These are phyloP conservation scores for Phytophthora kernoviae DNA, from an alignment of 352 stramenopile species.

Conservation along the genomic window DNA sequence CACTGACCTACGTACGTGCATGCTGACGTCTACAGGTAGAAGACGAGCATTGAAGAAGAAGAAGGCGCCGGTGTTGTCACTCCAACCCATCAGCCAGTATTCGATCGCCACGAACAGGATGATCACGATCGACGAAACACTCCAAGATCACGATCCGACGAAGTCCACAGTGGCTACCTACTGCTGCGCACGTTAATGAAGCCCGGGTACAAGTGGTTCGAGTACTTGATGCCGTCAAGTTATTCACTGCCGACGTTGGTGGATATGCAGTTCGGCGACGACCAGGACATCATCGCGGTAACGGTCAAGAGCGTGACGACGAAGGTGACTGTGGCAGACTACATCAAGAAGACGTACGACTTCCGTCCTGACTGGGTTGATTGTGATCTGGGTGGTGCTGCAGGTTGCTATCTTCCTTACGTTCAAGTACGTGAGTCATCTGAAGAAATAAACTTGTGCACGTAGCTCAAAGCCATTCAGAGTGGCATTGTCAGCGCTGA, in stretches of 20 bases:
- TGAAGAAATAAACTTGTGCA: conserved; percentile 72
- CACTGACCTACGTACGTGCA: conserved; percentile 75
- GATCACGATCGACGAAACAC: no score
- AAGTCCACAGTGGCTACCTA: conserved; percentile 73
- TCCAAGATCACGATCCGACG: conserved; percentile 53
- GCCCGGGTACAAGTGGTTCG: conserved; percentile 71
- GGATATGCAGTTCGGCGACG: conserved; percentile 43
- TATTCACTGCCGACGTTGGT: conserved; percentile 56
- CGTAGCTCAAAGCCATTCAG: no score
- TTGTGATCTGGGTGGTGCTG: conserved; percentile 63
- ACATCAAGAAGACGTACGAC: conserved; percentile 54
- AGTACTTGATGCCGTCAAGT: conserved; percentile 63
- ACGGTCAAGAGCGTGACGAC: conserved; percentile 5
- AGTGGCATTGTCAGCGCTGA: no score
- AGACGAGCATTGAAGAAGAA: conserved; percentile 51
- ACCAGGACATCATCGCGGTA: conserved; percentile 31
- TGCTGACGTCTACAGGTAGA: conserved; percentile 68
- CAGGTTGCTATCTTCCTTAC: conserved; percentile 63
- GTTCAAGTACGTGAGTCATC: conserved; percentile 68
- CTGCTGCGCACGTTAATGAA: conserved; percentile 58
- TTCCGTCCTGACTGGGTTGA: conserved; percentile 52
- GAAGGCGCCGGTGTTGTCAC: conserved; percentile 31
- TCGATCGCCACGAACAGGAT: conserved; percentile 56
- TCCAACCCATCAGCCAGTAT: conserved; percentile 66
- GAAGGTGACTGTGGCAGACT: conserved; percentile 35